Percentiles rank a stretch among this genome's conserved stretches.
Conservation (phyloP, 2,329 filamentous ascomycete genomes). For the Exophiala sp. region DNA sequence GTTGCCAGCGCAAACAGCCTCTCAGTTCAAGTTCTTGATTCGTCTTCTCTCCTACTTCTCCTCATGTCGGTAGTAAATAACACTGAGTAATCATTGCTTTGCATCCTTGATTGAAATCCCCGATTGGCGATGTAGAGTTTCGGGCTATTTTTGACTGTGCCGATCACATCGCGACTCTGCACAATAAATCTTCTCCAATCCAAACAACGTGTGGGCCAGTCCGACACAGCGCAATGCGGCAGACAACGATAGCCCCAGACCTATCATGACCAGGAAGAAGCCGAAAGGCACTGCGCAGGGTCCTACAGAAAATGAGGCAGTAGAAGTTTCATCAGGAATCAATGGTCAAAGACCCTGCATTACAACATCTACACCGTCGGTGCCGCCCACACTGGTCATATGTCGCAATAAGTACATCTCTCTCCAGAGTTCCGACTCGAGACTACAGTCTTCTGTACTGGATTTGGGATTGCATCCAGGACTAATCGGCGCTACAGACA, state of each 20-base stretch:
- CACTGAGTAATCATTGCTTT: background rate
- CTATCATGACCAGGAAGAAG: slow-evolving; percentile 16
- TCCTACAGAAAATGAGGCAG: background rate
- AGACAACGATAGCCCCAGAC: background rate
- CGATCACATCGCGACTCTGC: background rate
- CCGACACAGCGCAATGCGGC: no score
- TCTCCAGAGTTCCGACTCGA: slow-evolving; percentile 9
- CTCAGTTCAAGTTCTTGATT: background rate
- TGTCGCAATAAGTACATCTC: slow-evolving; percentile 63
- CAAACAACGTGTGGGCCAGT: background rate
- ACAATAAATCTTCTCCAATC: background rate
- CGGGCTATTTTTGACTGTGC: background rate
- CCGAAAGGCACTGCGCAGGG: slow-evolving; percentile 10
- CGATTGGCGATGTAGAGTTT: background rate
- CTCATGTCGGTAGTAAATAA: background rate
- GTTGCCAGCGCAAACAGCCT: no score
- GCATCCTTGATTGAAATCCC: background rate
- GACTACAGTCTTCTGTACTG: background rate
- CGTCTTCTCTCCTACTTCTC: background rate
- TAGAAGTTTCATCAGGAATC: background rate
- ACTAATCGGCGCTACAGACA: slow-evolving; percentile 52
- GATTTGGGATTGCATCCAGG: background rate
- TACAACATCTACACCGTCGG: slow-evolving; percentile 11
- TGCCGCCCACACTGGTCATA: slow-evolving; percentile 55
- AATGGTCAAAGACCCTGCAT: background rate